phyloP scores from a whole-genome alignment of 2,329 filamentous ascomycete species.

The Paecilomyces variotii region DNA sequence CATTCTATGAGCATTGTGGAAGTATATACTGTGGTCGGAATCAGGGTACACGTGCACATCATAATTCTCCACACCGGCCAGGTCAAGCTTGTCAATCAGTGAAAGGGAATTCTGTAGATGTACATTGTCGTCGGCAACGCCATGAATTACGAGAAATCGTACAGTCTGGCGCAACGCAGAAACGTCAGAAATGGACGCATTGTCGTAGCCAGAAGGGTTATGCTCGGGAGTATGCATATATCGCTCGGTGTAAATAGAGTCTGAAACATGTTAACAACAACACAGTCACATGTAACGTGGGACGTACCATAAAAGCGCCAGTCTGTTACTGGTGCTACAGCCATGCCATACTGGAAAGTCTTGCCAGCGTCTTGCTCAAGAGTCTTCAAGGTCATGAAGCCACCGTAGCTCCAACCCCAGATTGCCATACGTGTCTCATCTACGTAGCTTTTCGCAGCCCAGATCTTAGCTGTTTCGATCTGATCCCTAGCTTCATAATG shows the following conservation, averaged over 20 bases:
- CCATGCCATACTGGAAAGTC: conserved; percentile 96
- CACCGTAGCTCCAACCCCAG: conserved; percentile 98
- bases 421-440: conserved; percentile 78
- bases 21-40: conserved; percentile 89
- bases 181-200: conserved; percentile 65
- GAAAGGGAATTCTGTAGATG: conserved; percentile 92
- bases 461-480: conserved; percentile 80
- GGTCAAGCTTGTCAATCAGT: conserved; percentile 76
- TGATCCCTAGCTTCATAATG: conserved; percentile 82
- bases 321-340: conserved; percentile 95
- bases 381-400: conserved; percentile 90
- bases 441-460: conserved; percentile 72
- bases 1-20: conserved; percentile 84
- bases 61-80: conserved; percentile 80
- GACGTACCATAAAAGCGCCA: conserved; percentile 75
- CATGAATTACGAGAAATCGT: conserved; percentile 92
- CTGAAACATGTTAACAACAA: conserved; percentile 8
- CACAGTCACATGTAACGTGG: background rate
- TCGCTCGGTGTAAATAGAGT: conserved; percentile 42
- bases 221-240: conserved; percentile 94
- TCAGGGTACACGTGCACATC: conserved; percentile 96
- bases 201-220: conserved; percentile 70
- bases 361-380: conserved; percentile 81
- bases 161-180: conserved; percentile 66
- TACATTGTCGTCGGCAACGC: conserved; percentile 93